Conservation (phyloP, 345 rosid species). For the Lagerstroemia speciosa region DNA sequence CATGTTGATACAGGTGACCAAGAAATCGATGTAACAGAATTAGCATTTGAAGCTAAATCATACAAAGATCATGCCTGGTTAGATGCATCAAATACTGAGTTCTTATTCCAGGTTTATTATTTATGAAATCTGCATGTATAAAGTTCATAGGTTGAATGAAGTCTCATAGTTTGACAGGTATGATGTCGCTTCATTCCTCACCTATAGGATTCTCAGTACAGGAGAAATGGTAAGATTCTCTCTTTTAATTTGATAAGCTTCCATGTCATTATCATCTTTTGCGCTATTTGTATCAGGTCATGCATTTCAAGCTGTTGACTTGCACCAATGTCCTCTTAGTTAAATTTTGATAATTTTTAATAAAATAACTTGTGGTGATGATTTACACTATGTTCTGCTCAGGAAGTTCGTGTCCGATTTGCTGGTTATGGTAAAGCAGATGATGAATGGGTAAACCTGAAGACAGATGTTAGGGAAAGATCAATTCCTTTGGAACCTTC, state of each 20-base stretch:
- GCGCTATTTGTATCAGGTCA: neutral
- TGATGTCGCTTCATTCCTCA: conserved; percentile 53
- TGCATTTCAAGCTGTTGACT: neutral
- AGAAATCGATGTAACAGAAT: conserved; percentile 22
- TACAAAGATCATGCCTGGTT: conserved; percentile 69
- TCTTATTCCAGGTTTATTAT: neutral
- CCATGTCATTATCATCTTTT: neutral
- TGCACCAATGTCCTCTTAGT: neutral
- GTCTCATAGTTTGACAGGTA: conserved; percentile 45
- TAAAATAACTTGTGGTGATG: neutral
- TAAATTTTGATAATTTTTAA: neutral
- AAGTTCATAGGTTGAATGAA: neutral
- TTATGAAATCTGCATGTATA: neutral
- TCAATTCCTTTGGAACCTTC: conserved; percentile 78
- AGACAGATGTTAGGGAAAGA: conserved; percentile 48
- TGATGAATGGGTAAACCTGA: conserved; percentile 87
- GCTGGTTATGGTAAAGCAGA: conserved; percentile 52
- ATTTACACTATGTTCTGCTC: neutral
- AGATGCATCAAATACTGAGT: conserved; percentile 7
- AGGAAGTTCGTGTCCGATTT: conserved; percentile 87
- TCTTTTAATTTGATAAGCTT: neutral
- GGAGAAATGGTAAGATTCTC: conserved; percentile 65
- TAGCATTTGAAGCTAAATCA: conserved; percentile 75
- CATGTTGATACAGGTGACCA: conserved; percentile 7
- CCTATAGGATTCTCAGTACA: conserved; percentile 41